Percentiles rank a stretch among this genome's conserved stretches.
Conservation (phyloP, 2,329 filamentous ascomycete species). For the Hymenoscyphus salicellus region DNA sequence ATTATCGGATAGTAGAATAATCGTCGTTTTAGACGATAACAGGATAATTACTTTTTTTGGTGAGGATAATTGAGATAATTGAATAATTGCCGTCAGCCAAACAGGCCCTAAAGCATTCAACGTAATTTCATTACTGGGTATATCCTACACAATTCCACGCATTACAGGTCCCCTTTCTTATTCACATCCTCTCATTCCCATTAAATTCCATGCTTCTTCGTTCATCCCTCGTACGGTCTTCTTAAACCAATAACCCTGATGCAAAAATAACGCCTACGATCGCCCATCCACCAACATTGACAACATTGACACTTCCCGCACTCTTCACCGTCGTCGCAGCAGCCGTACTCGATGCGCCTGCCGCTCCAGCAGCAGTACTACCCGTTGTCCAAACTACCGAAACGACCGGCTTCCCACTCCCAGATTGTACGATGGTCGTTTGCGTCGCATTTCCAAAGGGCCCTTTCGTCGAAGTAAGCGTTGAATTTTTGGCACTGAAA, state of each 20-base stretch:
- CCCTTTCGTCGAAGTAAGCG: background rate
- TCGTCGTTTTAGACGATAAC: no score
- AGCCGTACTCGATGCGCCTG: background rate
- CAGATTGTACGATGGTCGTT: background rate
- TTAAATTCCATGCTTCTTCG: background rate
- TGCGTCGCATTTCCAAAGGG: background rate
- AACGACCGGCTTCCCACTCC: background rate
- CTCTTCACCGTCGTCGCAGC: background rate
- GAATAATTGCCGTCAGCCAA: no score
- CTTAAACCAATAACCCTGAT: background rate
- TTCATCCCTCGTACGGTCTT: background rate
- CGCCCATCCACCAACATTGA: background rate
- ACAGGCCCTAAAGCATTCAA: background rate
- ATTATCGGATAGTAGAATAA: no score
- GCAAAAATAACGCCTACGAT: background rate
- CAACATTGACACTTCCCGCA: background rate
- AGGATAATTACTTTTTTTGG: no score
- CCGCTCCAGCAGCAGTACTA: background rate
- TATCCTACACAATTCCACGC: background rate
- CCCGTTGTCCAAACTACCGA: background rate
- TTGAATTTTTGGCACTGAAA: background rate
- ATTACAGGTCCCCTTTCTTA: background rate
- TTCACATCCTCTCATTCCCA: background rate
- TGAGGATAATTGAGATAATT: no score
- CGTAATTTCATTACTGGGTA: slow-evolving; percentile 2